Evolutionary conservation across 257 asterid species (phyloP), one percentile per base, ranked within the genome.

Genomic region (Solanum tacnaense): DNA sequence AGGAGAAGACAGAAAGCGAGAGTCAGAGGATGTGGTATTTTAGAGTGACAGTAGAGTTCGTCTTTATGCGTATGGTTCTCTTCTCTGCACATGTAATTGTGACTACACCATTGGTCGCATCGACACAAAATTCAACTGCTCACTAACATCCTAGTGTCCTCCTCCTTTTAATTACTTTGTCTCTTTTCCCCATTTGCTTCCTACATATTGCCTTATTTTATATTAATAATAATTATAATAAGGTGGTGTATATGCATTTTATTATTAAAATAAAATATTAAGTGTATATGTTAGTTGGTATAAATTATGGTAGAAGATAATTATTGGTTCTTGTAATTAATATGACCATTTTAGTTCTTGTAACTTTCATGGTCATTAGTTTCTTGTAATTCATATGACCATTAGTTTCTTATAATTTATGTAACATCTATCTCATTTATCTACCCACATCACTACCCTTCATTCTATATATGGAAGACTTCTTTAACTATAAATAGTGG

Each of bases 1-100:
- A 36, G 20, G 18, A 65, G 27, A 23, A 65, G 70, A 38, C 44
- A 67, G 82, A 68, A 78, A 85, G 83, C 60, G n/a, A 21, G 58
- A 75, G 89, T 62, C 10, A 23, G 82, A 49, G 87, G 90, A 74
- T 46, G 70, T 23, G 56, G 67, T 35, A 31, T 32, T 34, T 52
- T 49, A 23, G 34, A 23, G 83, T 62, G 88, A 88, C 84, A 49
- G 89, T 89, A 85, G 88, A 62, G 2, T 74, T 89, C 85, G 90
- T 87, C 92, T 82, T 91, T 82, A 87, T 89, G 87, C n/a, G 27
- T 83, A 34, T 72, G 87, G 85, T 85, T 72, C 85, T 79, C 65
- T 44, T 79, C 65, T 79, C 84, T 79, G 65, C 38, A 79, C 84
- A 25, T 41, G 65, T 20, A 39, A 76, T 76, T 38, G 21, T n/a